Base-by-base conservation (phyloP, 2,329 filamentous ascomycete genomes). In the Scytalidium lignicola region DNA sequence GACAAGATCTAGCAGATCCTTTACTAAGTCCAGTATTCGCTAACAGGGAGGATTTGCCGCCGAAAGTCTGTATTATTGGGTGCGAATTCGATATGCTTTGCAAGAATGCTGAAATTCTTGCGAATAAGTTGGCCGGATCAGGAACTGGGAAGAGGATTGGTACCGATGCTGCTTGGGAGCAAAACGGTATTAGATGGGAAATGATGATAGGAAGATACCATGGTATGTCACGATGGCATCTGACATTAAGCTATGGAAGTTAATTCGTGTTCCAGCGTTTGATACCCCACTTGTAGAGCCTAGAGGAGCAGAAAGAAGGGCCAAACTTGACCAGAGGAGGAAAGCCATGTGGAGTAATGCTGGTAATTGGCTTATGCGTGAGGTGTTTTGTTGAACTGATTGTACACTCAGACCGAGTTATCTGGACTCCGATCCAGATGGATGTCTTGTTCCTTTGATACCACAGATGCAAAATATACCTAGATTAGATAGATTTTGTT, bases 181-280 rank as follows among this genome's bases (percentile, higher is more conserved):
- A 50, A 48, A 57, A 60, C 29, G 54, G 58, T 17, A 50, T 60
- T 12, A 60, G 51, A 41, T 60, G 57, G 59, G 55, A 58, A 41
- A 58, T 43, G 21, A 48, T 48, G 26, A 41, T 22, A 17, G 46
- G 46, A 6, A 44, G 40, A 43, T 40, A 48, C 20, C 52, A 55
- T 46, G 52, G 40, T 51, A 51, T 3, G 37, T 13, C n/a, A 8
- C 15, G 8, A n/a, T 17, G 15, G n/a, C n/a, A n/a, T n/a, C 32
- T 37, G 32, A 17, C 5, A 17, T 37, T 37, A 5, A 37, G 7
- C 6, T 15, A 5, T 15, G 32, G 15, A 17, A 15, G n/a, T 13
- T 37, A 37, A 37, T 37, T 13, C 15, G 12, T n/a, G 32, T 5
- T n/a, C 15, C 15, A 37, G 32, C 32, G n/a, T 37, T 37, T n/a